Evolutionary conservation across 495 filamentous ascomycete genomes (phyloP), one percentile per base, ranked within the genome.

Genomic region (Aspergillus incahuasiensis): DNA sequence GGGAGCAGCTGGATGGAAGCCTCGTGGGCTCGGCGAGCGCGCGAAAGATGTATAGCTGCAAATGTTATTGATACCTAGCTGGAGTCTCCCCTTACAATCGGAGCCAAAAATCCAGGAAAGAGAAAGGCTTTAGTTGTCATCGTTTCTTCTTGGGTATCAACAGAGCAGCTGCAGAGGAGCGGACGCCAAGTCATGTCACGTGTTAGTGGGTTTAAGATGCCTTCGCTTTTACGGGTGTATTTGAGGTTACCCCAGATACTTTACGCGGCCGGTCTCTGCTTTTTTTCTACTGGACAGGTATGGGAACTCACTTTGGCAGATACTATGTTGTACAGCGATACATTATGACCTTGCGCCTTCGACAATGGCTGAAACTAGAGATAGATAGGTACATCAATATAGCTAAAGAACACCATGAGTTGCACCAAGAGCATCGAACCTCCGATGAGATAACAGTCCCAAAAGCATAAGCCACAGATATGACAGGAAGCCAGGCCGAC

Each of bases 1-100:
- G 71, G 71, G 58, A 42, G 52, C 65, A 71, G 67, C 61, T 69
- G 58, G 9, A 24, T 21, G 20, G 42, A 11, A 50, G 19, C 34
- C 34, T 38, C 48, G 48, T 1, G 20, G 20, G 35, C 32, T 40
- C 19, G 20, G 32, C 28, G 32, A 7, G 20, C 16, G 16, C 19
- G 13, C 13, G 32, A 16, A n/a, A 22, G 24, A 22, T 1, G 19
- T 0, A 41, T 22, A 28, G 25, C 22, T 35, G 35, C 6, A 30
- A 22, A 7, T 5, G 21, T 52, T 34, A 52, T 18, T 5, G 6
- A 22, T 32, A 39, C 19, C 5, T 13, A 32, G 8, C 7, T 22
- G 25, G 15, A 38, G 43, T 43, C 8, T 15, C n/a, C 9, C 16
- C n/a, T 32, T 16, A 6, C 25, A 15, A 18, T 11, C 20, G 12